Evolutionary conservation across 306 rosid species (phyloP), one percentile per base, ranked within the genome.

Genomic region (Corylus americana): DNA sequence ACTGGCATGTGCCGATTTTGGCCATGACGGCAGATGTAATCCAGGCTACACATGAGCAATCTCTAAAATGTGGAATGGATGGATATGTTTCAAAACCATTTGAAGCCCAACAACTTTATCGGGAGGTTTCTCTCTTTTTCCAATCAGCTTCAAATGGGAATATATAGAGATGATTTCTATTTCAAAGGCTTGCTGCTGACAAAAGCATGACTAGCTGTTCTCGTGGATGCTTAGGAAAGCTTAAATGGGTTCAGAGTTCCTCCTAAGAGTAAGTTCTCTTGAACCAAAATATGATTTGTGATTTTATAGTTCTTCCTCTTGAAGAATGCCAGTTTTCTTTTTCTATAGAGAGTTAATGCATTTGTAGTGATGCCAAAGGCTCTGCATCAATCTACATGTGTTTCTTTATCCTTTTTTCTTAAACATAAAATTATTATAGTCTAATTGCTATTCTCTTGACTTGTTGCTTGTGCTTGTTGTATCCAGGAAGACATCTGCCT

Each of bases 21-120:
- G 98, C 98, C 73, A 95, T 95, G 98, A 95, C 98, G 5, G 98
- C 98, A 11, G 97, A 95, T 35, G 98, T 92, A 64, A 92, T 95
- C 66, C 98, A 95, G 83, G 98, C 98, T 44, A 95, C 98, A 22
- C 97, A 90, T 10, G 98, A 92, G 85, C 77, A 86, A 78, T 91
- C 98, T 79, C 51, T 83, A 48, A 85, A n/a, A 64, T 80, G 71
- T 78, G 98, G 98, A 74, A 95, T 95, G 98, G 94, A 92, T 78
- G 98, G 98, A 74, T 95, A 91, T 59, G 98, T 95, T 75, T 92
- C 98, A 31, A 95, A 95, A 85, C 98, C 98, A 71, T 95, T 91
- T 75, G 98, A 95, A 88, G 98, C 97, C 9, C 93, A 92, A 77
- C 96, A 89, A 81, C 98, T 95, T 45, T 95, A 95, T 75, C 84